These are phyloP conservation scores for Rhodomyrtus tomentosa DNA, from an alignment of 345 rosid genomes.

Conservation along the genomic window DNA sequence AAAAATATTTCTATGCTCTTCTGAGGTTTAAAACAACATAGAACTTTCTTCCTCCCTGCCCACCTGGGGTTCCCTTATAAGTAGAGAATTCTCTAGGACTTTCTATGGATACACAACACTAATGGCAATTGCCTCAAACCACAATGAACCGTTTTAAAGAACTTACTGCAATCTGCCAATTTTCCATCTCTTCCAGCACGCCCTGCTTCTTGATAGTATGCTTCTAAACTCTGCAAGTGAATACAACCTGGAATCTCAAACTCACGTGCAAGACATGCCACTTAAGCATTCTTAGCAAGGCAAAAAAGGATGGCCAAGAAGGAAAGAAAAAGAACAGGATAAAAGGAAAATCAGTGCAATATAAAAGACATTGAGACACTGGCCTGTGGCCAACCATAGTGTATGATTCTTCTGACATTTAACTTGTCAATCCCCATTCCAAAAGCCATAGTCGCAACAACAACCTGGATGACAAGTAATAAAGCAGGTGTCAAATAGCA, in stretches of 20 bases:
- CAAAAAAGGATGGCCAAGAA: not conserved
- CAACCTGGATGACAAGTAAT: conserved; percentile 33
- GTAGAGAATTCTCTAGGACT: not conserved
- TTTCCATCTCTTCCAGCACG: conserved; percentile 97
- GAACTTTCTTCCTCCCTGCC: not conserved
- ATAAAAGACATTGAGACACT: not conserved
- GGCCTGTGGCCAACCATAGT: conserved; percentile 98
- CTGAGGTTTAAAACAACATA: not conserved
- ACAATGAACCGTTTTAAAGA: not conserved
- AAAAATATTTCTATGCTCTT: not conserved
- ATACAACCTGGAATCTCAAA: not conserved
- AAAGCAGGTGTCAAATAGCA: not conserved
- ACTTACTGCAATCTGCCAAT: conserved; percentile 73
- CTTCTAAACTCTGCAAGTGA: conserved; percentile 68
- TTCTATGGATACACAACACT: not conserved
- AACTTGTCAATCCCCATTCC: conserved; percentile 94
- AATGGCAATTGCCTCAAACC: not conserved
- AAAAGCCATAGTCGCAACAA: conserved; percentile 86
- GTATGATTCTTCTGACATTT: conserved; percentile 70
- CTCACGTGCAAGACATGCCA: not conserved
- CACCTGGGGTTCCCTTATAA: not conserved
- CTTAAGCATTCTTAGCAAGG: not conserved
- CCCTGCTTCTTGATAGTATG: conserved; percentile 97
- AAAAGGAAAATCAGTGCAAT: not conserved
- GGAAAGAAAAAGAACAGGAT: not conserved